Evolutionary conservation across 257 asterid species (phyloP).

Genomic region (Capsicum pubescens): DNA sequence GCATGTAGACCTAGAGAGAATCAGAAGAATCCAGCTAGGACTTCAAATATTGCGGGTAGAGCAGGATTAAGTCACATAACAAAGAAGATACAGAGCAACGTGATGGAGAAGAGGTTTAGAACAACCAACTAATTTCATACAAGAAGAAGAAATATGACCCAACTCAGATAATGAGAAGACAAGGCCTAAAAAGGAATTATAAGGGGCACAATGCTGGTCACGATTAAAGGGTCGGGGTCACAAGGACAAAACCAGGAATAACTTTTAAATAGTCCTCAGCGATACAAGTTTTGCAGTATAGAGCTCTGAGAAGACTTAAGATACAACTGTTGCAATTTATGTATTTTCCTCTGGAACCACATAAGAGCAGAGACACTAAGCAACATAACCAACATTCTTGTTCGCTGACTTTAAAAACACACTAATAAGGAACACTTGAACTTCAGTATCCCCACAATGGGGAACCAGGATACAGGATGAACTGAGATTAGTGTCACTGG

Average conservation of each 20-base stretch:
- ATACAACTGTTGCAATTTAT: background rate
- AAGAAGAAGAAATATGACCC: background rate
- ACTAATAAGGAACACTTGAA: constrained; percentile 1
- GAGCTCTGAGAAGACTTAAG: constrained; percentile 17
- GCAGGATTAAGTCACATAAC: background rate
- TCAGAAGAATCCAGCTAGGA: constrained; percentile 28
- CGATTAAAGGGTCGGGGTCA: background rate
- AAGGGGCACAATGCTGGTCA: background rate
- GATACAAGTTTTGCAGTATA: background rate
- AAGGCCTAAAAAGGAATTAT: constrained; percentile 14
- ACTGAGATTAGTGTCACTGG: background rate
- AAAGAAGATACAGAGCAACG: constrained; percentile 19
- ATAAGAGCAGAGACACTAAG: constrained; percentile 3
- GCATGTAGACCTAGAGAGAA: constrained; percentile 33
- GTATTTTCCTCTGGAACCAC: background rate
- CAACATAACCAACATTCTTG: constrained; percentile 6
- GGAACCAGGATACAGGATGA: constrained; percentile 17
- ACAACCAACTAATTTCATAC: constrained; percentile 24
- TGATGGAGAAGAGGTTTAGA: background rate
- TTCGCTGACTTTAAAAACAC: background rate
- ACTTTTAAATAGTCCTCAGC: background rate
- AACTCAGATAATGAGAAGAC: background rate
- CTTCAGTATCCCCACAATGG: background rate
- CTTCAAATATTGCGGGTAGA: background rate
- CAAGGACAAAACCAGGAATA: background rate